These are phyloP conservation scores for Boletus edulis DNA, from an alignment of 768 basidiomycete genomes.

Conservation along the genomic window DNA sequence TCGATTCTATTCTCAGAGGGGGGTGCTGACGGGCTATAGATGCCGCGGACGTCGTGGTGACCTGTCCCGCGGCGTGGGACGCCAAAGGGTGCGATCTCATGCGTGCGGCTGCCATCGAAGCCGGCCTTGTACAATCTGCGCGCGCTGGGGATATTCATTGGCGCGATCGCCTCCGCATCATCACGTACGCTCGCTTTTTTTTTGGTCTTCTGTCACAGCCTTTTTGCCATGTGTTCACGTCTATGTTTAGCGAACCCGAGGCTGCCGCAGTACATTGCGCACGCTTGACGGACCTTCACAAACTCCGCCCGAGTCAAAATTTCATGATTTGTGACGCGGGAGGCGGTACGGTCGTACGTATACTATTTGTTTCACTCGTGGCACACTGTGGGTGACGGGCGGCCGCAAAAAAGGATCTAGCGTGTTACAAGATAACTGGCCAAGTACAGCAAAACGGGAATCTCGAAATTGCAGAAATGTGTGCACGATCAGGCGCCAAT, in stretches of 20 bases:
- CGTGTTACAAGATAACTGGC: conserved; percentile 78
- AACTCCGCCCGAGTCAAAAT: conserved; percentile 74
- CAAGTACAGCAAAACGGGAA: conserved; percentile 70
- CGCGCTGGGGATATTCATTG: conserved; percentile 69
- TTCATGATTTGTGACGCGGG: conserved; percentile 94
- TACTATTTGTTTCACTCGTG: conserved; percentile 7
- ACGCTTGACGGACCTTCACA: conserved; percentile 75
- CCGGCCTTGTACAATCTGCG: conserved; percentile 73
- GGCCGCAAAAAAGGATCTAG: conserved; percentile 34
- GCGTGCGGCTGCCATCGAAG: conserved; percentile 79
- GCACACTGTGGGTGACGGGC: conserved; percentile 1
- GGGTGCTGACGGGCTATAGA: conserved; percentile 41
- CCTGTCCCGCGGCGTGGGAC: conserved; percentile 91
- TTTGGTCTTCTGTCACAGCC: neutral
- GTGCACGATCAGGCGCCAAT: conserved; percentile 82
- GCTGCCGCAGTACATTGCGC: conserved; percentile 92
- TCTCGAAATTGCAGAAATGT: conserved; percentile 91
- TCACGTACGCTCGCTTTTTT: conserved; percentile 48
- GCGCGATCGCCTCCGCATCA: conserved; percentile 80
- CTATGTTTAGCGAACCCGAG: conserved; percentile 55
- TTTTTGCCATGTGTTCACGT: neutral
- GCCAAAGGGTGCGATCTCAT: conserved; percentile 81
- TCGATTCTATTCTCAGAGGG: neutral
- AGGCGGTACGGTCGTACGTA: conserved; percentile 69
- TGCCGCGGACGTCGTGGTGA: conserved; percentile 80